These are phyloP conservation scores for Fistulina hepatica DNA, from an alignment of 1,284 basidiomycete species.

Conservation along the genomic window DNA sequence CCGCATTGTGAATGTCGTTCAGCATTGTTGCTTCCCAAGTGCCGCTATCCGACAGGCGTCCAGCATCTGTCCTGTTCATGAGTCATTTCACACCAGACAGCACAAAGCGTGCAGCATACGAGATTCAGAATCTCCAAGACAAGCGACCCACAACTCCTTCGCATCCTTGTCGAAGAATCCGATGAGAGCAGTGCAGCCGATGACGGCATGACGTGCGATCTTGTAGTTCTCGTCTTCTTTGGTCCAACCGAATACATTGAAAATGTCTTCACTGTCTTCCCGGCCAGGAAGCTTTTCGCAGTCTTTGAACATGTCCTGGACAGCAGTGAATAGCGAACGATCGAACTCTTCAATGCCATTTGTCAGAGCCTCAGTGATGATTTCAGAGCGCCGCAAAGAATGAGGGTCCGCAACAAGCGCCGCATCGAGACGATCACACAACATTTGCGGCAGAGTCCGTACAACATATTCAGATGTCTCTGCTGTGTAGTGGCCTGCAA, in stretches of 20 bases:
- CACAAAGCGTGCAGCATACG: constrained; percentile 1
- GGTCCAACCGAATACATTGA: constrained; percentile 6
- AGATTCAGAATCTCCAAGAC: constrained; percentile 11
- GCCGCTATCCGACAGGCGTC: constrained; percentile 5
- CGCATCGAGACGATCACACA: constrained; percentile 6
- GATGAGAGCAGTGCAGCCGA: constrained; percentile 12
- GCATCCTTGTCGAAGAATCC: constrained; percentile 11
- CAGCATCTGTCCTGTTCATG: constrained; percentile 3
- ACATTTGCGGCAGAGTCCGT: constrained; percentile 5
- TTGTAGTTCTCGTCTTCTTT: constrained; percentile 1
- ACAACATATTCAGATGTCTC: constrained; percentile 8
- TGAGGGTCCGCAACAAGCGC: constrained; percentile 1
- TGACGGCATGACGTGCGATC: constrained; percentile 5
- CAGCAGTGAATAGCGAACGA: constrained; percentile 2
- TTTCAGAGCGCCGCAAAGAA: neutral
- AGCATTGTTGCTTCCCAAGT: constrained; percentile 4
- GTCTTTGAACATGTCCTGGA: constrained; percentile 6
- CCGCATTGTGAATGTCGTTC: constrained; percentile 10
- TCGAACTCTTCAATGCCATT: constrained; percentile 9
- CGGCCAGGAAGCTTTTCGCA: constrained; percentile 3
- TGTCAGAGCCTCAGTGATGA: constrained; percentile 4
- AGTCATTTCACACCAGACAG: neutral
- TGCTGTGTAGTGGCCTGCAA: constrained; percentile 6
- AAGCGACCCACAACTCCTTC: constrained; percentile 9
- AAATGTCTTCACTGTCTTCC: constrained; percentile 1